A percentile compares a stretch with the other conserved stretches of the same genome.
phyloP scores from a whole-genome alignment of 1,284 basidiomycete genomes.

The Sanghuangporus weigelae region DNA sequence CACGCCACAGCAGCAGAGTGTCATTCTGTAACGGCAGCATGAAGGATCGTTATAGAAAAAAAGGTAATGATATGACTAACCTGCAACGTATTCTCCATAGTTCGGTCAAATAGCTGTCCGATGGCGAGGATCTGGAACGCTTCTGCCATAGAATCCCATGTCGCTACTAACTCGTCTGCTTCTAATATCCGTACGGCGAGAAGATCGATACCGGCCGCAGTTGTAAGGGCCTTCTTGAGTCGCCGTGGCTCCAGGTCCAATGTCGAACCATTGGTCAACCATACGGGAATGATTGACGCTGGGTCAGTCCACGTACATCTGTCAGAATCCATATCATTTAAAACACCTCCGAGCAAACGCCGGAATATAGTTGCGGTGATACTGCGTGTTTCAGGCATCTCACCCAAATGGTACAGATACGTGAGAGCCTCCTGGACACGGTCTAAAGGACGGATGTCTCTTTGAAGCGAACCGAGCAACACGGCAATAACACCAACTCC shows the following conservation, averaged over 20 bases:
- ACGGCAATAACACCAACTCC: not conserved
- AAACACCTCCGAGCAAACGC: conserved; percentile 3
- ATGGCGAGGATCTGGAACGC: not conserved
- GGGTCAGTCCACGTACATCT: conserved; percentile 1
- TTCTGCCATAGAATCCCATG: conserved; percentile 7
- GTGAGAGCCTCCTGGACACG: not conserved
- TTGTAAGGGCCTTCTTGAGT: not conserved
- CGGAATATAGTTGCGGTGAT: not conserved
- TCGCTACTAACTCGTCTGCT: not conserved
- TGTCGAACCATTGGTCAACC: conserved; percentile 7
- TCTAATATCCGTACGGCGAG: not conserved
- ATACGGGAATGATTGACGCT: conserved; percentile 1
- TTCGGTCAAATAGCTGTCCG: not conserved
- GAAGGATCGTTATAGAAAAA: not conserved
- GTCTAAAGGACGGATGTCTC: not conserved
- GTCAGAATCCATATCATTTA: not conserved
- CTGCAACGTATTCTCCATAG: not conserved
- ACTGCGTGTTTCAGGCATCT: not conserved
- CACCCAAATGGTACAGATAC: not conserved
- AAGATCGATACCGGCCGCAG: not conserved
- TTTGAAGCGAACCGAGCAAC: not conserved
- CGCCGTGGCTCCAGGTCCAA: not conserved
- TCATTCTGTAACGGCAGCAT: not conserved
- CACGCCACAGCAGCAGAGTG: not conserved
- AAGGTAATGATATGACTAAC: not conserved